A percentile compares a stretch with the other conserved stretches of the same genome.
These are phyloP conservation scores for Isoetes taiwanensis DNA, from an alignment of 75 land plant species.

Conservation along the genomic window DNA sequence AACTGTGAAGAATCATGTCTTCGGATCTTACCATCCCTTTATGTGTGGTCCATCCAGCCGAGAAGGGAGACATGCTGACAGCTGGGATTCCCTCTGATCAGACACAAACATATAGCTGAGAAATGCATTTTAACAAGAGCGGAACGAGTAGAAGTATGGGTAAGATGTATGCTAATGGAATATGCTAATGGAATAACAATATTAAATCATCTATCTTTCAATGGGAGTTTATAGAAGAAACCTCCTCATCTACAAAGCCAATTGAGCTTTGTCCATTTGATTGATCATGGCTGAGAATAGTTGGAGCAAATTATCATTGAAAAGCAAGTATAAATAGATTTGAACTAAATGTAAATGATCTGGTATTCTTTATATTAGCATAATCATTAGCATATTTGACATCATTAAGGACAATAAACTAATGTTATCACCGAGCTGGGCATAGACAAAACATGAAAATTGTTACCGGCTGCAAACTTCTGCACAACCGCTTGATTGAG, in stretches of 20 bases:
- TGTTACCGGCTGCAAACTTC: slow-evolving; percentile 75
- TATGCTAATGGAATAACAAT: not conserved
- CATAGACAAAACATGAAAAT: too few species aligned
- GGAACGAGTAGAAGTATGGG: not conserved
- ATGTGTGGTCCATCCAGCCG: slow-evolving; percentile 89
- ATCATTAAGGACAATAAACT: too few species aligned
- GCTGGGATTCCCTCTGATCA: slow-evolving; percentile 89
- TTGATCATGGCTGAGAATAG: not conserved
- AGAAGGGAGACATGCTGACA: slow-evolving; percentile 78
- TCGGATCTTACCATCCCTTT: slow-evolving; percentile 53
- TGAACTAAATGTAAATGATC: too few species aligned
- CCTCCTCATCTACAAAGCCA: not conserved
- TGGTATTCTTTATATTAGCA: too few species aligned
- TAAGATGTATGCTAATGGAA: not conserved
- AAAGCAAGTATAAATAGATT: too few species aligned
- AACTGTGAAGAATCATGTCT: too few species aligned
- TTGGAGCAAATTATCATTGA: too few species aligned
- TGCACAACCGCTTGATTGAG: slow-evolving; percentile 87
- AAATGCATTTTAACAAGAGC: too few species aligned
- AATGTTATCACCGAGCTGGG: too few species aligned
- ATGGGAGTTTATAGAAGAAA: not conserved
- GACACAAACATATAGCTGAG: too few species aligned
- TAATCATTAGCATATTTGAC: too few species aligned
- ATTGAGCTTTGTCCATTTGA: not conserved
- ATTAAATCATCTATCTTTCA: not conserved